Evolutionary conservation across 805 yeast species (phyloP), one percentile per base, ranked within the genome.

Genomic region (Wickerhamomyces rabaulensis): DNA sequence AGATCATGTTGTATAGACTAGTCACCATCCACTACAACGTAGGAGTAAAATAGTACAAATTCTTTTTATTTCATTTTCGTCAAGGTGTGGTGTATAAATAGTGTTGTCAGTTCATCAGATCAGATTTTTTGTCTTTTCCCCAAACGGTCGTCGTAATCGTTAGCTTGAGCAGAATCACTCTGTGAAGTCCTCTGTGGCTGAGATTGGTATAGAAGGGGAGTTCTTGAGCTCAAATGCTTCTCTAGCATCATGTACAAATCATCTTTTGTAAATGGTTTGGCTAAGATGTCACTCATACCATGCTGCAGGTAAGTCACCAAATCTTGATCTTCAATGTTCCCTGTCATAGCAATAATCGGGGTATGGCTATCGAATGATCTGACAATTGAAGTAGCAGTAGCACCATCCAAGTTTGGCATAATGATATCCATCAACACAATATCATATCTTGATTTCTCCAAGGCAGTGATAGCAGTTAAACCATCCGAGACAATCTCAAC

Each of bases 401-500:
- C 90, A 58, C 97, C 89, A 69, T 88, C 89, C 55, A 87, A 65
- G 61, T 84, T 86, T 12, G 95, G 95, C 94, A 87, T 87, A 20
- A 87, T 92, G 44, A 87, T 87, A 66, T 87, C 95, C 95, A 87
- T 87, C 39, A 87, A 64, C 1, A 87, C 92, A 48, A 87, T 68
- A 64, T 85, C 95, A 58, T 82, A 87, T 55, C 82, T 78, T 31
- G 79, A 78, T 43, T 79, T 78, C 60, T 84, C 91, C 26, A 86
- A 78, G 0, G 82, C 84, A 29, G 81, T 76, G 39, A 94, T 89
- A 3, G 97, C 97, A 31, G 87, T 82, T 10, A 92, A 67, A 0
- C 99, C 99, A 67, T 92, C 97, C 6, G 89, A 84, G 0, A 88
- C 97, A 17, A 90, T 88, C 41, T 94, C 92, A 5, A 92, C 96